These are phyloP conservation scores for Alternaria arbusti DNA, from an alignment of 2,329 filamentous ascomycete genomes.

Conservation along the genomic window DNA sequence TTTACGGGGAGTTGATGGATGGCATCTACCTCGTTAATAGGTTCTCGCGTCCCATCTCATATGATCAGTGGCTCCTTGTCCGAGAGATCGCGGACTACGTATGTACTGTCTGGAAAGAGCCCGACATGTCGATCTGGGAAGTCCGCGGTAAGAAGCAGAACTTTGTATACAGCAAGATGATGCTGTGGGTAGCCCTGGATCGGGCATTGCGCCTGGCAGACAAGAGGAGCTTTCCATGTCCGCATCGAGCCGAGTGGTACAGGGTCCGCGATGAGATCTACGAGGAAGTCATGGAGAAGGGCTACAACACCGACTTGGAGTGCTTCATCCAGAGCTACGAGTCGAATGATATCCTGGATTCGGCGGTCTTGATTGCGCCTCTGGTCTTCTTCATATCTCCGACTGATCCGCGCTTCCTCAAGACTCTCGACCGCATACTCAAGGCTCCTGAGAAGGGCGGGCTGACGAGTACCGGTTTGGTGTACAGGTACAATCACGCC, in stretches of 20 bases:
- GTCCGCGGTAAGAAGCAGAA: conserved; percentile 77
- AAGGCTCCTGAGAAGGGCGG: conserved; percentile 76
- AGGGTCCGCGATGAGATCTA: conserved; percentile 71
- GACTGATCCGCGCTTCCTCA: conserved; percentile 76
- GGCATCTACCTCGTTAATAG: conserved; percentile 81
- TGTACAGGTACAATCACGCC: conserved; percentile 76
- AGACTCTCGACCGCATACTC: conserved; percentile 75
- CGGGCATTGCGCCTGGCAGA: conserved; percentile 75
- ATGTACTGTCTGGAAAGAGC: conserved; percentile 67
- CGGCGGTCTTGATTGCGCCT: conserved; percentile 76
- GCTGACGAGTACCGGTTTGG: conserved; percentile 74
- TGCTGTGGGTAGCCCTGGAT: conserved; percentile 84
- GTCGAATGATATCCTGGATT: conserved; percentile 71
- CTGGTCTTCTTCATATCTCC: conserved; percentile 81
- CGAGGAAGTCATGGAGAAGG: conserved; percentile 80
- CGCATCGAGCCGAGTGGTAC: conserved; percentile 71
- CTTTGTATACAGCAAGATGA: conserved; percentile 82
- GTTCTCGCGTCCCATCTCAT: conserved; percentile 75
- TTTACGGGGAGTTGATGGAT: conserved; percentile 81
- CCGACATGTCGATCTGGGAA: conserved; percentile 85
- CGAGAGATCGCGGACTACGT: conserved; percentile 74
- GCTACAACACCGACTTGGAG: conserved; percentile 72
- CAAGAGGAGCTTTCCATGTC: conserved; percentile 77
- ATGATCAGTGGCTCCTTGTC: conserved; percentile 77
- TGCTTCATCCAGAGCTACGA: conserved; percentile 81